Evolutionary conservation across 177 flowering plant genomes (phyloP), one percentile per base, ranked within the genome.

Genomic region (Vitis hybrid): DNA sequence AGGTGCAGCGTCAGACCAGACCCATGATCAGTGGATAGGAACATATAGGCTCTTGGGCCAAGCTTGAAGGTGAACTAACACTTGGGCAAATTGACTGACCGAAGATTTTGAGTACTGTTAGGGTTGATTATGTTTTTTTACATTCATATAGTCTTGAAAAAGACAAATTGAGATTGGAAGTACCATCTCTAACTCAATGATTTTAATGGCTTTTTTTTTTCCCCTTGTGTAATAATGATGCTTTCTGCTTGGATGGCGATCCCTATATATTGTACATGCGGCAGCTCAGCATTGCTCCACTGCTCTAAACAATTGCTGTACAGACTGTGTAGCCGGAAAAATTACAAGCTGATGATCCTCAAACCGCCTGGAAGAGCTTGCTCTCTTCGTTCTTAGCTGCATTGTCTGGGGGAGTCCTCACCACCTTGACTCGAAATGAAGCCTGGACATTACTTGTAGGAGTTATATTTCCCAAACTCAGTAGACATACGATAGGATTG

Each of bases 341-440:
- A 18, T 10, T 15, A 10, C 2, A 4, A 50, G 9, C 45, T 14
- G 10, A 33, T 13, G 33, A 48, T 13, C 12, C 1, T 83, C 73
- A 88, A 4, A 66, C 86, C 5, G 88, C 69, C 70, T 80, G 88
- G 21, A 87, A 80, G 64, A 76, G 33, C 70, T 70, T 70, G 57
- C 66, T 70, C 64, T 33, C 80, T 61, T 75, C 70, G 65, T 77
- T 66, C 29, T 61, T 64, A 4, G 49, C 67, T 14, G 73, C 10
- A 58, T 18, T 63, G 33, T 73, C 72, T 45, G 84, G 70, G 29
- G 84, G 78, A 62, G 65, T 59, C 48, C 73, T 81, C 70, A 86
- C 72, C 29, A 85, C 92, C 79, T 94, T 94, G 10, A 94, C 97
- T 22, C 91, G 88, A 67, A 82, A 92, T 0, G 65, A 56, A 2